Evolutionary conservation across 2,329 filamentous ascomycete species (phyloP).

Genomic region (Colletotrichum euphorbiae): DNA sequence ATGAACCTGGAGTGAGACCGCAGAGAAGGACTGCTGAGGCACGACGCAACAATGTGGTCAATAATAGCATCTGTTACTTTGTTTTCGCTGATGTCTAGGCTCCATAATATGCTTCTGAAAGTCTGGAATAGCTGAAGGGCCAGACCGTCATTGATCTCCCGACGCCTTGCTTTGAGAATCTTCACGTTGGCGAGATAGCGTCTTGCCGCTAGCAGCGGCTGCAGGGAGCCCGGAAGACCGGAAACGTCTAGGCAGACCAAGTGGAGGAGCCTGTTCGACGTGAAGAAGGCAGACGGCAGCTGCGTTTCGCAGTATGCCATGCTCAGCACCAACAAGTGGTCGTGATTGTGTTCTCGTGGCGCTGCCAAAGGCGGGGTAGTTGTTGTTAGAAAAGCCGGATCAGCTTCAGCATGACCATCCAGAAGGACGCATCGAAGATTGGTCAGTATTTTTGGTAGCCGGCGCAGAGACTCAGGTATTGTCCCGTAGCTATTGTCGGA

Average conservation of each 20-base stretch:
- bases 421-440: constrained; percentile 59
- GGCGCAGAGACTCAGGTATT: constrained; percentile 54
- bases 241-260: constrained; percentile 67
- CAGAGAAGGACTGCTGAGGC: constrained; percentile 49
- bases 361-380: constrained; percentile 29
- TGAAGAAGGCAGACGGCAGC: constrained; percentile 56
- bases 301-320: constrained; percentile 55
- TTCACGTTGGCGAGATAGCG: constrained; percentile 58
- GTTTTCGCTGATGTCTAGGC: constrained; percentile 66
- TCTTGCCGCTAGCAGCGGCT: constrained; percentile 49
- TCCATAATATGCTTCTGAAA: constrained; percentile 62
- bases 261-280: constrained; percentile 49
- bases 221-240: constrained; percentile 58
- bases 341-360: constrained; percentile 10
- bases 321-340: constrained; percentile 57
- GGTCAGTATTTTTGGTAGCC: constrained; percentile 55
- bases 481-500: constrained; percentile 50
- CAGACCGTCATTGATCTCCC: constrained; percentile 58
- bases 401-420: constrained; percentile 59
- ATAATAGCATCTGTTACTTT: constrained; percentile 60
- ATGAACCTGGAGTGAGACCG: constrained; percentile 53
- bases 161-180: constrained; percentile 62
- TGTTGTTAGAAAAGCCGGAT: constrained; percentile 53
- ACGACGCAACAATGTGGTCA: constrained; percentile 46
- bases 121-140: constrained; percentile 49